Evolutionary conservation across 257 asterid genomes (phyloP).

Genomic region (Solanum pimpinellifolium): DNA sequence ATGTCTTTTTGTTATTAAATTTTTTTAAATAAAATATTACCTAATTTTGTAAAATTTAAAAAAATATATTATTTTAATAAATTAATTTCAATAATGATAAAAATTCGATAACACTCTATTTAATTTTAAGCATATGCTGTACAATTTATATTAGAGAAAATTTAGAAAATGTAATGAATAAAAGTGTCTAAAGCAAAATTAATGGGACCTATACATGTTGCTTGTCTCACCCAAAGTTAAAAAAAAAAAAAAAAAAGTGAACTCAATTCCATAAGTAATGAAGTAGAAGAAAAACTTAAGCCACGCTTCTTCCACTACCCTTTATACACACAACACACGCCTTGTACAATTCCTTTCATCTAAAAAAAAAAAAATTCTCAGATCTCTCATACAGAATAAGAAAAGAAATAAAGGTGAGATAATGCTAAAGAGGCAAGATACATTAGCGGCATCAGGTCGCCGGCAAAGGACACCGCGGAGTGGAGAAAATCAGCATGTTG

Average conservation of each 20-base stretch:
- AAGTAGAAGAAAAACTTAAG: not conserved
- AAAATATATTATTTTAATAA: too few species aligned
- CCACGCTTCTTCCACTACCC: not conserved
- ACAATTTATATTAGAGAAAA: not conserved
- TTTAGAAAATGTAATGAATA: not conserved
- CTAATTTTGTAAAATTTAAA: too few species aligned
- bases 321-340: not conserved
- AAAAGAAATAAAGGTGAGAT: not conserved
- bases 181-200: not conserved
- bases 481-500: constrained; percentile 41
- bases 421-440: constrained; percentile 69
- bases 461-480: constrained; percentile 4
- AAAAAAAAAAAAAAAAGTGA: not conserved
- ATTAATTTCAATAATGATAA: too few species aligned
- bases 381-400: not conserved
- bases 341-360: not conserved
- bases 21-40: too few species aligned
- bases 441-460: constrained; percentile 59
- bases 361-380: not conserved
- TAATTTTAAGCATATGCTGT: too few species aligned
- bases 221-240: not conserved
- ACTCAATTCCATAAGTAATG: not conserved
- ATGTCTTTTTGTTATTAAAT: too few species aligned
- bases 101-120: not conserved
- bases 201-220: not conserved